Conservation (phyloP, 768 basidiomycete genomes). For the Pholiota microspora region DNA sequence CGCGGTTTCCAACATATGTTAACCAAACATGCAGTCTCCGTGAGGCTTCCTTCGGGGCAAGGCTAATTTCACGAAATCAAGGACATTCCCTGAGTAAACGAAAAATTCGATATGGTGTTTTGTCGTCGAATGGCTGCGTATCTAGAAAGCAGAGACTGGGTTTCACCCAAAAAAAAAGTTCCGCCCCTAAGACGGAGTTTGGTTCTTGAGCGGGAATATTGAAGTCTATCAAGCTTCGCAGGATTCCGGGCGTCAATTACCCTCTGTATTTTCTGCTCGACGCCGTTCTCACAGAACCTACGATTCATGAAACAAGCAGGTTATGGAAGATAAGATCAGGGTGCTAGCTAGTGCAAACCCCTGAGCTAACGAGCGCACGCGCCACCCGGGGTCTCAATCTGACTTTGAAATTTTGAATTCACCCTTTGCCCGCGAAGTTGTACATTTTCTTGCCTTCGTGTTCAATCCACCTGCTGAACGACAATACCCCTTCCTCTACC, state of each 20-base stretch:
- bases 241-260: neutral
- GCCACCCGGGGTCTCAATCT: conserved; percentile 41
- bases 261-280: neutral
- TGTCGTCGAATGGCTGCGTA: too few species aligned
- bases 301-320: neutral
- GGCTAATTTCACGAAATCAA: too few species aligned
- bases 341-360: too few species aligned
- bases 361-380: conserved; percentile 29
- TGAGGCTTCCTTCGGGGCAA: too few species aligned
- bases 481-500: conserved; percentile 33
- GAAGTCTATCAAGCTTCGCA: neutral
- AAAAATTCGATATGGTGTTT: too few species aligned
- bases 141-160: too few species aligned
- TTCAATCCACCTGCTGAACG: conserved; percentile 42
- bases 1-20: too few species aligned
- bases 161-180: neutral
- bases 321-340: neutral
- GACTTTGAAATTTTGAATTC: conserved; percentile 42
- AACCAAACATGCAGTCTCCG: too few species aligned
- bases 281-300: too few species aligned
- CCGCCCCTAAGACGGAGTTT: neutral
- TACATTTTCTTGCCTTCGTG: conserved; percentile 46
- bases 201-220: neutral
- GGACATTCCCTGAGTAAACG: too few species aligned
- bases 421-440: conserved; percentile 38